Percentiles rank a stretch among this genome's conserved stretches.
Conservation (phyloP, 345 rosid genomes). For the Camelina laxa region DNA sequence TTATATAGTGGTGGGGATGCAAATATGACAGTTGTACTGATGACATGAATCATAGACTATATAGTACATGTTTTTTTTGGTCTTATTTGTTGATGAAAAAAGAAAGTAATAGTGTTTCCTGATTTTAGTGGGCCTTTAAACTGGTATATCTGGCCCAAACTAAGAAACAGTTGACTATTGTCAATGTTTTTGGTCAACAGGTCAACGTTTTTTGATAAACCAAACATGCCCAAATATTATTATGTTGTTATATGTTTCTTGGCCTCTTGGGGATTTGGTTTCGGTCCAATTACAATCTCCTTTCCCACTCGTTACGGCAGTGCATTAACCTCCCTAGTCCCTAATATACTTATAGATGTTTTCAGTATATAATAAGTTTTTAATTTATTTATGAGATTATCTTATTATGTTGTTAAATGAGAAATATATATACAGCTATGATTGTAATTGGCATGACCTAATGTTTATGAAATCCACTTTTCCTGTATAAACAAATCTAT, state of each 20-base stretch:
- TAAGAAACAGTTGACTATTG: neutral
- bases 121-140: neutral
- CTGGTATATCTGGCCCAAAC: constrained; percentile 4
- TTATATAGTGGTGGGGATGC: neutral
- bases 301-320: no score
- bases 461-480: neutral
- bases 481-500: neutral
- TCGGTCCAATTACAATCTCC: no score
- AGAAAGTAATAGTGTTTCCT: neutral
- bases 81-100: no score
- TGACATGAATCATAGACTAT: neutral
- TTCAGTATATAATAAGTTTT: neutral
- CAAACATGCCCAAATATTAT: neutral
- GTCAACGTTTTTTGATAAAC: constrained; percentile 3
- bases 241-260: neutral
- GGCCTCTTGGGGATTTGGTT: neutral
- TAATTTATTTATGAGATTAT: no score
- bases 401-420: no score
- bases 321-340: no score
- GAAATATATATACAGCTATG: no score
- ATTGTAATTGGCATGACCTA: neutral
- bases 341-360: neutral
- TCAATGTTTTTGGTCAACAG: neutral
- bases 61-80: no score
- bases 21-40: neutral